phyloP scores from a whole-genome alignment of 78 protist species.

The Tieghemostelium lacteum region DNA sequence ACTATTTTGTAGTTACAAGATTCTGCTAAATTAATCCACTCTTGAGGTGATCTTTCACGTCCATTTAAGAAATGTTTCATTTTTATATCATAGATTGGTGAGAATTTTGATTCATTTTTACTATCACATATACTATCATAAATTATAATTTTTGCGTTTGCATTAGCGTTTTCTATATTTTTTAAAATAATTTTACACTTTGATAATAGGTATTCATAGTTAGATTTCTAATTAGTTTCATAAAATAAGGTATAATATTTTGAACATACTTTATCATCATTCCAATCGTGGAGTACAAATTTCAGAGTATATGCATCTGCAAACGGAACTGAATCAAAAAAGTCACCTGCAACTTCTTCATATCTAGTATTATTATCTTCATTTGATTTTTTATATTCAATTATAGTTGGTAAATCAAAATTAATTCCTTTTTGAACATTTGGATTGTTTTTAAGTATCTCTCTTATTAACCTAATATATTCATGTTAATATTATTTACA shows the following conservation, averaged over 20 bases:
- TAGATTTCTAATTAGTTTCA: too few relatives aligned
- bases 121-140: slow-evolving; percentile 16
- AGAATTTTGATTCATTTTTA: background rate
- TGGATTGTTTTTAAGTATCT: background rate
- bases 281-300: slow-evolving; percentile 58
- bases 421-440: slow-evolving; percentile 23
- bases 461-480: background rate
- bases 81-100: slow-evolving; percentile 1
- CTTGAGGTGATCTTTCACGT: background rate
- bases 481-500: too few relatives aligned
- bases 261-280: too few relatives aligned
- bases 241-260: too few relatives aligned
- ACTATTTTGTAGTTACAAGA: background rate
- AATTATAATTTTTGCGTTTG: slow-evolving; percentile 25
- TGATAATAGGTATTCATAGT: too few relatives aligned
- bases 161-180: slow-evolving; percentile 2
- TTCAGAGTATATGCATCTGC: slow-evolving; percentile 51
- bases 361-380: background rate
- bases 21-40: slow-evolving; percentile 7
- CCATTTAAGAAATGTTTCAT: background rate
- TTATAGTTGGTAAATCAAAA: slow-evolving; percentile 24
- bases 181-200: slow-evolving; percentile 6
- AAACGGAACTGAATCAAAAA: slow-evolving; percentile 55
- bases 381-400: background rate
- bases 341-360: slow-evolving; percentile 17